A percentile compares a stretch with the other conserved stretches of the same genome.
phyloP scores from a whole-genome alignment of 805 yeast species.

The Torulaspora indica region DNA sequence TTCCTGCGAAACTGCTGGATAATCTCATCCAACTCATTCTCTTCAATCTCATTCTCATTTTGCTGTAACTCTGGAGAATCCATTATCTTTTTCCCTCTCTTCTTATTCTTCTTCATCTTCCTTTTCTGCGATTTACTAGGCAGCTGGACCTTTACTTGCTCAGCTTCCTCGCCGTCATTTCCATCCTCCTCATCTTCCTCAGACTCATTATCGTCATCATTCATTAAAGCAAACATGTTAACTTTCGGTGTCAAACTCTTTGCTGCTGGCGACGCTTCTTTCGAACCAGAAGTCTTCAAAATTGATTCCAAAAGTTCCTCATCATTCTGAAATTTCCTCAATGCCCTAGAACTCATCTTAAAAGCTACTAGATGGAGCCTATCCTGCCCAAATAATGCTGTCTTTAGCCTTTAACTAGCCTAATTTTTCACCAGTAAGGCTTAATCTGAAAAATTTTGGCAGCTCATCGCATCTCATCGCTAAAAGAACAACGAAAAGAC shows the following conservation, averaged over 20 bases:
- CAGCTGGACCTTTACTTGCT: constrained; percentile 11
- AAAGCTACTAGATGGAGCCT: no score
- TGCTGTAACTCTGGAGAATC: no score
- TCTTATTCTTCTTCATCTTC: constrained; percentile 29
- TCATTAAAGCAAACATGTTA: constrained; percentile 32
- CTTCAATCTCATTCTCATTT: constrained; percentile 32
- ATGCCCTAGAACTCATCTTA: constrained; percentile 36
- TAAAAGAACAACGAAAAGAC: background rate
- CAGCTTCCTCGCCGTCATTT: constrained; percentile 1
- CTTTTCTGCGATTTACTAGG: constrained; percentile 30
- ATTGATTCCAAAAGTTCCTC: constrained; percentile 27
- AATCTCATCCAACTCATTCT: constrained; percentile 54
- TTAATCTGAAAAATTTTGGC: constrained; percentile 8
- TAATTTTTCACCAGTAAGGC: background rate
- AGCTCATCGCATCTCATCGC: constrained; percentile 20
- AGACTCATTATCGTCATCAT: constrained; percentile 17
- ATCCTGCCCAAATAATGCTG: no score
- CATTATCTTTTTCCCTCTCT: constrained; percentile 21
- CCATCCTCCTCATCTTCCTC: constrained; percentile 13
- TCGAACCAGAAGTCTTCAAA: constrained; percentile 10
- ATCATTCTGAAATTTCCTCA: constrained; percentile 36
- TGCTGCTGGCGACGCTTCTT: constrained; percentile 2
- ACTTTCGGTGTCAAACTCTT: constrained; percentile 7
- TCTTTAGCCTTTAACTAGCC: background rate
- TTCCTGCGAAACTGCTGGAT: constrained; percentile 42